Evolutionary conservation across 352 stramenopile species (phyloP), one percentile per base, ranked within the genome.

Genomic region (Globisporangium megalacanthum): DNA sequence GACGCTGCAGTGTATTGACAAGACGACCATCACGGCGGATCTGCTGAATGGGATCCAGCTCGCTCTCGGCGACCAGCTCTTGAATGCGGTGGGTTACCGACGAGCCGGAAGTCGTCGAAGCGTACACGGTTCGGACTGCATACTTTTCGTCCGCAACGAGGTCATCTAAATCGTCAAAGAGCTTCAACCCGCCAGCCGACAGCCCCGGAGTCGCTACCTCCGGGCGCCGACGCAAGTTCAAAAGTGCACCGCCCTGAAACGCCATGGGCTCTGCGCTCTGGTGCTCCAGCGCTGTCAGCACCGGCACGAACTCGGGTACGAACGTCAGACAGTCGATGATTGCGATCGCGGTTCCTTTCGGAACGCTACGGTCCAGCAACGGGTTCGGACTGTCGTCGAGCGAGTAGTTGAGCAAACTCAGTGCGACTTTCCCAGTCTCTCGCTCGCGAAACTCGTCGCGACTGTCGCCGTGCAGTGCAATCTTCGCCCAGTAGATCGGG

Each of bases 301-400:
- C 86, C 4, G 86, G 85, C 25, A 96, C 76, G 42, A 91, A 96
- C 65, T 96, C 87, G 0, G 85, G 85, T 1, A 92, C 83, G 63
- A 96, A 96, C 8, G 82, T 86, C 61, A 88, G 78, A 46, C 83
- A 95, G 55, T 96, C 85, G 61, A 96, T 90, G 48, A 96, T 86
- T 10, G 77, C 85, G 42, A 96, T 65, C 31, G 69, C 60, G 29
- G 75, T 56, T 13, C 81, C 83, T 51, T 72, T 68, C 46, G 66
- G 64, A 6, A 92, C 70, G 41, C 72, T 79, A 29, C 78, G 71
- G 1, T 51, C 45, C 42, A 86, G 44, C 42, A 90, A 46, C 0
- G 72, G 58, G 48, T 88, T 90, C 15, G 68, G 83, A 10, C 73
- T 75, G 17, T 89, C 70, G 54, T 89, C 82, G 11, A 65, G 65